These are phyloP conservation scores for Nannochloropsis oceanica DNA, from an alignment of 108 stramenopile species.

Conservation along the genomic window DNA sequence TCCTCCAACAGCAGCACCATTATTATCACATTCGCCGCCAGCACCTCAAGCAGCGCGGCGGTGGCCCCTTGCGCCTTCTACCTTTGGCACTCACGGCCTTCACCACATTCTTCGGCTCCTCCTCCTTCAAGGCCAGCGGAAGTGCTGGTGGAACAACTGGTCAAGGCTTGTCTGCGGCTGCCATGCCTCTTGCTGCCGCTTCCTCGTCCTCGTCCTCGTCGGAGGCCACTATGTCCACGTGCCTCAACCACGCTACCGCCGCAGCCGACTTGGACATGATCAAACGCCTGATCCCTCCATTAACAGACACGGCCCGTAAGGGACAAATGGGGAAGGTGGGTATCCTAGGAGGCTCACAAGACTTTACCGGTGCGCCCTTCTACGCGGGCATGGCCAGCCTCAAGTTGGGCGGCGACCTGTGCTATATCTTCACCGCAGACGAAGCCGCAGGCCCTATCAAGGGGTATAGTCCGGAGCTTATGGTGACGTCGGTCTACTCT, in stretches of 20 bases:
- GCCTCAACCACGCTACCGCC: background rate
- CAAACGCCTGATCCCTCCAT: background rate
- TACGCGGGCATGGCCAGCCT: slow-evolving; percentile 79
- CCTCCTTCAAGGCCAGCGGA: background rate
- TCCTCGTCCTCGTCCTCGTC: background rate
- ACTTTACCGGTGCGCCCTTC: slow-evolving; percentile 93
- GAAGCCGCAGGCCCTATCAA: slow-evolving; percentile 89
- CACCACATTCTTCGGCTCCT: background rate
- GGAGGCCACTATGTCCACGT: background rate
- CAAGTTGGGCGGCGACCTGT: slow-evolving; percentile 76
- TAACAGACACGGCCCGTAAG: slow-evolving; percentile 35
- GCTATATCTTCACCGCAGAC: slow-evolving; percentile 71
- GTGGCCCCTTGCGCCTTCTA: background rate
- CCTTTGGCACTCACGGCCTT: background rate
- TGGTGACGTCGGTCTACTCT: slow-evolving; percentile 71
- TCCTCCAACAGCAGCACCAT: background rate
- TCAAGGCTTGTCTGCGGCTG: background rate
- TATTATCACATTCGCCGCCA: background rate
- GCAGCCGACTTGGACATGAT: background rate
- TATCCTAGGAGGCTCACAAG: slow-evolving; percentile 76
- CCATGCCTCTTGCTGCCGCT: background rate
- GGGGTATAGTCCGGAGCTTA: slow-evolving; percentile 51
- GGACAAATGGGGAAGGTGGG: slow-evolving; percentile 80
- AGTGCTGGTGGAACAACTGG: background rate
- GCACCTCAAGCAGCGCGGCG: background rate